phyloP scores from a whole-genome alignment of 2,329 filamentous ascomycete species.

The Penicillium sp. region DNA sequence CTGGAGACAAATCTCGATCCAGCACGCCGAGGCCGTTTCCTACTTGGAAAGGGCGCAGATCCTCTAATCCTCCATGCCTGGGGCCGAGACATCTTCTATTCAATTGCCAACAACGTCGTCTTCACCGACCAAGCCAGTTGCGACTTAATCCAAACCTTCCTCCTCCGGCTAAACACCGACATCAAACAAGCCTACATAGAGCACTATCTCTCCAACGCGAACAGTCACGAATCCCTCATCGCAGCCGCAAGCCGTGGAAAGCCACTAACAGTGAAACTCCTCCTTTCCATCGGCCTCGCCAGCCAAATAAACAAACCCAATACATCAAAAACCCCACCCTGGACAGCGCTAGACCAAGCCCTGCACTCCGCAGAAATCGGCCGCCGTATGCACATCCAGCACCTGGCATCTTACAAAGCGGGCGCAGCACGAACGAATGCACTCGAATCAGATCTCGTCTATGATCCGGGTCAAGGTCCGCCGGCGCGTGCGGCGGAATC shows the following conservation, averaged over 20 bases:
- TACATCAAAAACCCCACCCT: constrained; percentile 16
- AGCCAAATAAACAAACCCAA: constrained; percentile 24
- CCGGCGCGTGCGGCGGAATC: constrained; percentile 29
- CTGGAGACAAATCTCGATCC: constrained; percentile 30
- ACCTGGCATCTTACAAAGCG: constrained; percentile 27
- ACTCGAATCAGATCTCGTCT: constrained; percentile 24
- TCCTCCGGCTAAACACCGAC: constrained; percentile 22
- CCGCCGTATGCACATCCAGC: constrained; percentile 29
- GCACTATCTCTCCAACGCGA: constrained; percentile 23
- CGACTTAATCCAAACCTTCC: constrained; percentile 29
- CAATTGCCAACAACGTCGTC: constrained; percentile 28
- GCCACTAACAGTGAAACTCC: constrained; percentile 23
- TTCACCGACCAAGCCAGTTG: constrained; percentile 32
- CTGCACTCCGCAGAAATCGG: constrained; percentile 26
- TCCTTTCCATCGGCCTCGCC: constrained; percentile 30
- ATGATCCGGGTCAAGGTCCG: constrained; percentile 25
- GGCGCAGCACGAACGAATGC: constrained; percentile 25
- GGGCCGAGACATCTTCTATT: constrained; percentile 33
- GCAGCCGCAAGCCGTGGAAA: constrained; percentile 28
- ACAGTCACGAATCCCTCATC: constrained; percentile 23
- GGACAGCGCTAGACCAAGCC: constrained; percentile 31
- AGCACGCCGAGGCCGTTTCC: constrained; percentile 24
- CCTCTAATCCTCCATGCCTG: constrained; percentile 15
- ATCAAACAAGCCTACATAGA: constrained; percentile 24
- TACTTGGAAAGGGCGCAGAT: constrained; percentile 32